Conservation (phyloP, 192 early-diverging fungal species). For the Jimgerdemannia lactiflua region DNA sequence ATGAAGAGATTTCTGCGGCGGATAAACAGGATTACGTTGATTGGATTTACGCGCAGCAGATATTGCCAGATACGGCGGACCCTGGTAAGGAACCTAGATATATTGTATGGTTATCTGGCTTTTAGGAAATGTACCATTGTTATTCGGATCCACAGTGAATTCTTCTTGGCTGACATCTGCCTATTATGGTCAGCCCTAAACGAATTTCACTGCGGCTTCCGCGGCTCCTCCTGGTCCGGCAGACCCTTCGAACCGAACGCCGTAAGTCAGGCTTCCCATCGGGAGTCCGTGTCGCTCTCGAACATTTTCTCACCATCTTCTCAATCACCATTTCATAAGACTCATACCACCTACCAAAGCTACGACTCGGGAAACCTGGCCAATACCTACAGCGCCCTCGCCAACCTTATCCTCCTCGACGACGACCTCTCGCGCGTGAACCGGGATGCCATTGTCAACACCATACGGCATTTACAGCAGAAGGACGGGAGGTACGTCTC, state of each 20-base stretch:
- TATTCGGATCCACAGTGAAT: too few species aligned
- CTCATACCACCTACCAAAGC: slow-evolving; percentile 17
- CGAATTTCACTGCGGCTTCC: slow-evolving; percentile 60
- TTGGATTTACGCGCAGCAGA: slow-evolving; percentile 97
- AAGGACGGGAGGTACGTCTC: slow-evolving; percentile 63
- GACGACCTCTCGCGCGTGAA: slow-evolving; percentile 89
- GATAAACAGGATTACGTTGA: slow-evolving; percentile 75
- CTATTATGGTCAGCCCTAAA: not conserved
- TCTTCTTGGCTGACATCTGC: too few species aligned
- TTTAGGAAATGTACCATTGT: too few species aligned
- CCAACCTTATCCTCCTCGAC: slow-evolving; percentile 75
- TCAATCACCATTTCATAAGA: slow-evolving; percentile 33
- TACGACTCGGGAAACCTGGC: slow-evolving; percentile 65
- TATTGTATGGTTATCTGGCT: too few species aligned
- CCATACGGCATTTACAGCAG: slow-evolving; percentile 67
- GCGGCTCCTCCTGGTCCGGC: slow-evolving; percentile 69
- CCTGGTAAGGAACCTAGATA: not conserved
- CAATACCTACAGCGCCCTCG: slow-evolving; percentile 89
- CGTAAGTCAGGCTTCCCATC: slow-evolving; percentile 24
- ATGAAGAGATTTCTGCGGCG: slow-evolving; percentile 43
- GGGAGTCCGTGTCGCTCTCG: not conserved
- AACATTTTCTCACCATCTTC: slow-evolving; percentile 9
- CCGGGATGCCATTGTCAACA: slow-evolving; percentile 54
- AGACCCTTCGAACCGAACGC: slow-evolving; percentile 40
- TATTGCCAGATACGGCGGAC: slow-evolving; percentile 41